Evolutionary conservation across 148 eudicot species (phyloP).

Genomic region (Pharnaceum exiguum): DNA sequence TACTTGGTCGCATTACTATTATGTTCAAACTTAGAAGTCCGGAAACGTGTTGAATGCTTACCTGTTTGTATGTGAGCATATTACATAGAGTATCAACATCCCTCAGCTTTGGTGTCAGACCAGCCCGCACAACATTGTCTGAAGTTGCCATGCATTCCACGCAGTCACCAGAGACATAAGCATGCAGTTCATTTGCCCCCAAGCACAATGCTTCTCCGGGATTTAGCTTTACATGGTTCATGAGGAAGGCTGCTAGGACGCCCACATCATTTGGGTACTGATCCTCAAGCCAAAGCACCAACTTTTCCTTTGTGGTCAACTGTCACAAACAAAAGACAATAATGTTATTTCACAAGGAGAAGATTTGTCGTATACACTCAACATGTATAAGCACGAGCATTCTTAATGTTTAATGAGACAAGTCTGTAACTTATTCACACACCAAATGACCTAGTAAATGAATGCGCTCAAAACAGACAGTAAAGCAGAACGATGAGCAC

Average conservation of each 20-base stretch:
- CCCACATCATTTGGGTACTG: conserved; percentile 87
- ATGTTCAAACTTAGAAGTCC: background rate
- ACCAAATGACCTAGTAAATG: too few species aligned
- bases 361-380: too few species aligned
- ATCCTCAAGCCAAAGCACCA: conserved; percentile 64
- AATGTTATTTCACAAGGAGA: background rate
- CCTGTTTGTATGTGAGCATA: conserved; percentile 97
- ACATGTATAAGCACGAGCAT: background rate
- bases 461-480: too few species aligned
- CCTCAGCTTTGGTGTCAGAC: conserved; percentile 77
- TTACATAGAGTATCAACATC: conserved; percentile 77
- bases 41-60: conserved; percentile 13
- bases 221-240: conserved; percentile 73
- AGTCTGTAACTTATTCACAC: too few species aligned
- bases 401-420: too few species aligned
- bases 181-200: conserved; percentile 95
- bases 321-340: conserved; percentile 15
- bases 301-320: conserved; percentile 72
- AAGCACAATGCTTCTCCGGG: conserved; percentile 84
- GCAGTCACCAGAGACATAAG: conserved; percentile 82
- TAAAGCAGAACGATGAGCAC: too few species aligned
- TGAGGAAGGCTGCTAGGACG: conserved; percentile 69
- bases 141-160: conserved; percentile 98
- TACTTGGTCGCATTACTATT: background rate
- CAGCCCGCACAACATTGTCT: conserved; percentile 98